Evolutionary conservation across 768 basidiomycete genomes (phyloP).

Genomic region (Hygrocybe punicea): DNA sequence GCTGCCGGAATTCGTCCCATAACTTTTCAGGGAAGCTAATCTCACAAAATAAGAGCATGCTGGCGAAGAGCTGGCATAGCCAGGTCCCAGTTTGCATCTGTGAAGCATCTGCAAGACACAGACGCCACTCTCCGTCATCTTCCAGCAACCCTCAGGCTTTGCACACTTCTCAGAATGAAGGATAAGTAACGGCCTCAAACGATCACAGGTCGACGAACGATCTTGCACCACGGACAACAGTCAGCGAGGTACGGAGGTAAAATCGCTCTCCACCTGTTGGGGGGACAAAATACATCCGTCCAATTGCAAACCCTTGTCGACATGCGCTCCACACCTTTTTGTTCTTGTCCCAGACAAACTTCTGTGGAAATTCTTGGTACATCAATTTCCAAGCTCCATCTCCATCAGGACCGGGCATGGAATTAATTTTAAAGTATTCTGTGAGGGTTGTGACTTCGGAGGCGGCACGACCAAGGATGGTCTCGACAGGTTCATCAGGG

Average conservation of each 20-base stretch:
- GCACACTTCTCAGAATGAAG: slow-evolving; percentile 29
- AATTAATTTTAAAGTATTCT: slow-evolving; percentile 13
- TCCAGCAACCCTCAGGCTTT: slow-evolving; percentile 41
- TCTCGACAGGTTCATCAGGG: slow-evolving; percentile 19
- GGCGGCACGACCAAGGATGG: slow-evolving; percentile 29
- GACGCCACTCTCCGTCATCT: slow-evolving; percentile 47
- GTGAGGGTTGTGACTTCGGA: slow-evolving; percentile 31
- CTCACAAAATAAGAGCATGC: slow-evolving; percentile 35
- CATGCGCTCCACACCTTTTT: slow-evolving; percentile 28
- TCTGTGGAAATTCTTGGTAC: slow-evolving; percentile 34
- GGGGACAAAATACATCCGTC: slow-evolving; percentile 38
- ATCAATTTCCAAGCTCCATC: slow-evolving; percentile 14
- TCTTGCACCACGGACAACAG: slow-evolving; percentile 31
- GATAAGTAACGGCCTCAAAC: too few relatives aligned
- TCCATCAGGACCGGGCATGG: neutral
- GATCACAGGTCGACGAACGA: too few relatives aligned
- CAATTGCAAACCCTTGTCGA: slow-evolving; percentile 32
- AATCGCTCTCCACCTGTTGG: slow-evolving; percentile 30
- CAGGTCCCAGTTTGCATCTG: slow-evolving; percentile 36
- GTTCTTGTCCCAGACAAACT: slow-evolving; percentile 22
- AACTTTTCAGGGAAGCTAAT: slow-evolving; percentile 33
- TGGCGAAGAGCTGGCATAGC: slow-evolving; percentile 40
- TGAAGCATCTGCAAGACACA: slow-evolving; percentile 41
- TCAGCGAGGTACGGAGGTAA: slow-evolving; percentile 39
- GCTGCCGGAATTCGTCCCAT: slow-evolving; percentile 32